A percentile compares a stretch with the other conserved stretches of the same genome.
Conservation (phyloP, 2,329 filamentous ascomycete species). For the Botryotinia calthae region DNA sequence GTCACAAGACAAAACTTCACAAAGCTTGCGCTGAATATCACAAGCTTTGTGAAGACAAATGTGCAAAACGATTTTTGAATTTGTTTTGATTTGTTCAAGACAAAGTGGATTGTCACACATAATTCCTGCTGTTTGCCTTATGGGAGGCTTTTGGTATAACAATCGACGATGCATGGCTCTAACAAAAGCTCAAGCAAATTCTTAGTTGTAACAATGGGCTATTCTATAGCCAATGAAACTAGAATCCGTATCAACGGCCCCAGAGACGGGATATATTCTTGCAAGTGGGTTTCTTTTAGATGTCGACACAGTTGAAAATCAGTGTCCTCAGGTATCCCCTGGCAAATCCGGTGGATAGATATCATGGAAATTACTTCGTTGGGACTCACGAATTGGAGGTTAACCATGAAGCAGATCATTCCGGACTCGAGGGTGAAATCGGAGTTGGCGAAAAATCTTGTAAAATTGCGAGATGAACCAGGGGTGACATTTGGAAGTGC, state of each 20-base stretch:
- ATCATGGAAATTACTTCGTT: neutral
- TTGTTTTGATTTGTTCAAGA: neutral
- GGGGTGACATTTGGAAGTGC: too few relatives aligned
- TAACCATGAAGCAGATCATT: neutral
- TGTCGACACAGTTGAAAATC: neutral
- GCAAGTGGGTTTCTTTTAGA: neutral
- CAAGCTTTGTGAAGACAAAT: neutral
- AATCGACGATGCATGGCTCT: neutral
- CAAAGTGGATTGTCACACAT: neutral
- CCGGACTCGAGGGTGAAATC: neutral
- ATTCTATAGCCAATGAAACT: neutral
- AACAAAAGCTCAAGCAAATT: neutral
- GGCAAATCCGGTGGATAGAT: neutral
- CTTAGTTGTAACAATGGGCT: neutral
- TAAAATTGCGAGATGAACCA: neutral
- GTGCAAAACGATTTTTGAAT: neutral
- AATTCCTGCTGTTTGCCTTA: neutral
- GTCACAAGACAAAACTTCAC: neutral
- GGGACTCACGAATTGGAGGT: neutral
- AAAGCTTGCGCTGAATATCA: neutral
- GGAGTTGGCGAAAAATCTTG: neutral
- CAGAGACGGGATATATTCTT: neutral
- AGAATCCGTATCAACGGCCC: neutral
- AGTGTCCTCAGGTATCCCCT: neutral
- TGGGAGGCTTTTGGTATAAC: neutral